Evolutionary conservation across 148 eudicot species (phyloP).

Genomic region (Amaranthus hypochondriacus): DNA sequence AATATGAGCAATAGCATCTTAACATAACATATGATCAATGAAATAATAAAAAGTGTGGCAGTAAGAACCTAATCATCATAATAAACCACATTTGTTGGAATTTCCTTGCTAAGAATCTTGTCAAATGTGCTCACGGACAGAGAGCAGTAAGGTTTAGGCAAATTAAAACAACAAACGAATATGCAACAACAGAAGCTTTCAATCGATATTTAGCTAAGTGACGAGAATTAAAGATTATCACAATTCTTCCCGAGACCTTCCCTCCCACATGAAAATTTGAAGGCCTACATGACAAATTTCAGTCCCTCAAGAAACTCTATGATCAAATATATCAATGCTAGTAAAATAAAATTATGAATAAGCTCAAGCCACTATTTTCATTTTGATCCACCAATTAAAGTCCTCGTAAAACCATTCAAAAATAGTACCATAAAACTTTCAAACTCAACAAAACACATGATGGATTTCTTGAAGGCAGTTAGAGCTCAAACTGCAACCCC

Average conservation of each 20-base stretch:
- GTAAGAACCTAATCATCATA: slow-evolving; percentile 83
- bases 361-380: not conserved
- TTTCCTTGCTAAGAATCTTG: slow-evolving; percentile 89
- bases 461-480: too few relatives aligned
- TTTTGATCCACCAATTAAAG: not conserved
- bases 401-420: not conserved
- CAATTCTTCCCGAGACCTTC: not conserved
- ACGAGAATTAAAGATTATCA: not conserved
- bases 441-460: not conserved
- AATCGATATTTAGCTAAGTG: not conserved
- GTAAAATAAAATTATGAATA: not conserved
- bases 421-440: not conserved
- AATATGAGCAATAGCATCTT: not conserved
- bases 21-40: not conserved
- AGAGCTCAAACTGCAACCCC: too few relatives aligned
- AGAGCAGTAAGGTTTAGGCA: not conserved
- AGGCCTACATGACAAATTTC: too few relatives aligned
- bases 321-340: not conserved
- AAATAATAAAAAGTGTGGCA: not conserved
- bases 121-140: slow-evolving; percentile 58
- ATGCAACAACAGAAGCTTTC: not conserved
- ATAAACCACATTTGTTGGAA: slow-evolving; percentile 71
- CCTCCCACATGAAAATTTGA: not conserved
- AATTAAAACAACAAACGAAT: not conserved
- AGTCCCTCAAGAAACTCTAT: not conserved